Conservation (phyloP, 2,329 filamentous ascomycete species). For the Apiospora phragmitis region DNA sequence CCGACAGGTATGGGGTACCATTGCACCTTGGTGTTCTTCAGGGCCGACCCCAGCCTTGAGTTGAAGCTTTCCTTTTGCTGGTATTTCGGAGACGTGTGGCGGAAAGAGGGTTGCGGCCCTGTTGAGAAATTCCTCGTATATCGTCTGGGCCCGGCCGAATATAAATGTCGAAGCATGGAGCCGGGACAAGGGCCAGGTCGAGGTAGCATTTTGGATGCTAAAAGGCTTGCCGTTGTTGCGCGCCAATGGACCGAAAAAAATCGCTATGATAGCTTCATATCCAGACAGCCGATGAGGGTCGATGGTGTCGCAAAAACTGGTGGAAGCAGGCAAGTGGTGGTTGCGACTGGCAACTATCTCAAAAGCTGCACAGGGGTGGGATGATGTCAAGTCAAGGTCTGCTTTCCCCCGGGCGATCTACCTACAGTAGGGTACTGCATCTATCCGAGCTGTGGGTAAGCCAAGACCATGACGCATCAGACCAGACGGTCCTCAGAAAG, state of each 20-base stretch:
- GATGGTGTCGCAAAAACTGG: neutral
- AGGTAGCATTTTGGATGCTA: slow-evolving; percentile 18
- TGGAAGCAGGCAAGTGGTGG: neutral
- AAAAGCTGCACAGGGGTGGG: neutral
- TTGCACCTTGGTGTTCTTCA: slow-evolving; percentile 61
- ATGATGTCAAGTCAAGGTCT: neutral
- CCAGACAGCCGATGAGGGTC: neutral
- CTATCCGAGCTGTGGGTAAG: slow-evolving; percentile 4
- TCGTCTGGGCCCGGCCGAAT: slow-evolving; percentile 20
- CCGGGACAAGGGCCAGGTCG: slow-evolving; percentile 9
- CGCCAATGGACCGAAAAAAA: neutral
- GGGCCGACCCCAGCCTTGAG: slow-evolving; percentile 49
- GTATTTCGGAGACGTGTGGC: slow-evolving; percentile 45
- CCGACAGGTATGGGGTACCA: slow-evolving; percentile 92
- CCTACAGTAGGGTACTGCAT: slow-evolving; percentile 1
- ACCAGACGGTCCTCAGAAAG: neutral
- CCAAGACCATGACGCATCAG: slow-evolving; percentile 5
- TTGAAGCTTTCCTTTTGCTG: slow-evolving; percentile 44
- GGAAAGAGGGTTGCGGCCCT: slow-evolving; percentile 38
- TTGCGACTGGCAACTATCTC: neutral
- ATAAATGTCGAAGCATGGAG: slow-evolving; percentile 22
- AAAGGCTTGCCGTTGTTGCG: slow-evolving; percentile 24
- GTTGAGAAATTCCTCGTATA: slow-evolving; percentile 23
- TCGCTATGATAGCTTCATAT: slow-evolving; percentile 11
- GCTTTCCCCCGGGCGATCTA: neutral